phyloP scores from a whole-genome alignment of 768 basidiomycete species.

The Russula compacta region DNA sequence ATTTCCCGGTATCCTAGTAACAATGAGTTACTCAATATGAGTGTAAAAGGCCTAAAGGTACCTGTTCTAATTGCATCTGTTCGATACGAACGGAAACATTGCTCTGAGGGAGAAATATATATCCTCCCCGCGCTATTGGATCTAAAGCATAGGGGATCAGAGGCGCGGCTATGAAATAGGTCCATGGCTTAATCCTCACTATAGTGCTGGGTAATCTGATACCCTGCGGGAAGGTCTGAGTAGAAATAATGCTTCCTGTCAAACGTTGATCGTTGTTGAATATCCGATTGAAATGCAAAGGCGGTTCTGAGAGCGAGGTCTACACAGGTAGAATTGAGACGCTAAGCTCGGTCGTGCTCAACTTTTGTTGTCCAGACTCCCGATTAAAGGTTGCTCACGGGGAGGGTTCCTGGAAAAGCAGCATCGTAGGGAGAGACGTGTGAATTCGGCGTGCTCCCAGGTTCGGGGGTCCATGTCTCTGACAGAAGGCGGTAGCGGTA shows the following conservation, averaged over 20 bases:
- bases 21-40: not conserved
- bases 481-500: not conserved
- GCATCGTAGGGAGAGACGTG: slow-evolving; percentile 75
- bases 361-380: not conserved
- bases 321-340: slow-evolving; percentile 59
- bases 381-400: slow-evolving; percentile 42
- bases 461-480: slow-evolving; percentile 37
- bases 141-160: slow-evolving; percentile 37
- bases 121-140: slow-evolving; percentile 67
- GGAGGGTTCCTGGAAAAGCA: slow-evolving; percentile 87
- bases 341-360: slow-evolving; percentile 29
- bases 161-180: slow-evolving; percentile 1
- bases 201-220: slow-evolving; percentile 64
- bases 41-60: not conserved
- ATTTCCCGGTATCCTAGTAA: slow-evolving; percentile 86
- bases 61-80: slow-evolving; percentile 95
- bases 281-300: slow-evolving; percentile 55
- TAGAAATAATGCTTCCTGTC: slow-evolving; percentile 99
- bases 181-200: not conserved
- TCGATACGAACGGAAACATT: slow-evolving; percentile 63
- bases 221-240: slow-evolving; percentile 85
- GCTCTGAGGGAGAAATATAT: slow-evolving; percentile 37
- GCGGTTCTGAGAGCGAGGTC: slow-evolving; percentile 76
- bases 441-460: slow-evolving; percentile 55
- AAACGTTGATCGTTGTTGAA: slow-evolving; percentile 71